Evolutionary conservation across 2,329 filamentous ascomycete genomes (phyloP).

Genomic region (Apiospora phragmitis): DNA sequence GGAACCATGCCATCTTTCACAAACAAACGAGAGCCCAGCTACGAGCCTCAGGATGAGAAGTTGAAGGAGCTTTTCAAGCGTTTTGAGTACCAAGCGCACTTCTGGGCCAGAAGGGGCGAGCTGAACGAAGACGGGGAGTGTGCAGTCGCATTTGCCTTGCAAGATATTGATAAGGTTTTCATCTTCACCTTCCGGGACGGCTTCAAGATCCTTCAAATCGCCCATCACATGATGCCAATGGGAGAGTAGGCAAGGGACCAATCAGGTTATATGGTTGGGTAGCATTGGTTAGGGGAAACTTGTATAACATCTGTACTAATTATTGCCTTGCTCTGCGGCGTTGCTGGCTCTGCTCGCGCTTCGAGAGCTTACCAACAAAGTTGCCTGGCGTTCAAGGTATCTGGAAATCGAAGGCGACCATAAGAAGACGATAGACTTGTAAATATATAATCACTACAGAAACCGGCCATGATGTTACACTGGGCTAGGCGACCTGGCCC

Average conservation of each 20-base stretch:
- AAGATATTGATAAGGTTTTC: not conserved
- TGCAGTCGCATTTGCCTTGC: not conserved
- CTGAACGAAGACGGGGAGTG: not conserved
- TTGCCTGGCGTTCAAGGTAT: not conserved
- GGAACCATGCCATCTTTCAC: not conserved
- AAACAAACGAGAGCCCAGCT: not conserved
- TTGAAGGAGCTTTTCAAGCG: conserved; percentile 5
- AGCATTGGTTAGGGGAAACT: not conserved
- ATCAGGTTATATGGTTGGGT: not conserved
- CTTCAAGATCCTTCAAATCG: conserved; percentile 1
- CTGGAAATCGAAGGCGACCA: not conserved
- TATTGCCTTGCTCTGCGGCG: not conserved
- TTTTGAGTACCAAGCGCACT: conserved; percentile 1
- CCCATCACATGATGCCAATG: not conserved
- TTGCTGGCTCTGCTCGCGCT: not conserved
- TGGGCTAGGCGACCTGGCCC: not conserved
- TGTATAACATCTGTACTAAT: not conserved
- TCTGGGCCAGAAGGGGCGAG: conserved; percentile 3
- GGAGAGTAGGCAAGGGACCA: not conserved
- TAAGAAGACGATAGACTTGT: not conserved
- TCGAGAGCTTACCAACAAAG: not conserved
- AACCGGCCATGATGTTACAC: not conserved
- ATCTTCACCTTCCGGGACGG: conserved; percentile 1
- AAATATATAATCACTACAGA: not conserved
- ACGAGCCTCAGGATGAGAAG: not conserved